Conservation (phyloP, 228 moss, liverwort and hornwort genomes). For the Sphagnum magellanicum region DNA sequence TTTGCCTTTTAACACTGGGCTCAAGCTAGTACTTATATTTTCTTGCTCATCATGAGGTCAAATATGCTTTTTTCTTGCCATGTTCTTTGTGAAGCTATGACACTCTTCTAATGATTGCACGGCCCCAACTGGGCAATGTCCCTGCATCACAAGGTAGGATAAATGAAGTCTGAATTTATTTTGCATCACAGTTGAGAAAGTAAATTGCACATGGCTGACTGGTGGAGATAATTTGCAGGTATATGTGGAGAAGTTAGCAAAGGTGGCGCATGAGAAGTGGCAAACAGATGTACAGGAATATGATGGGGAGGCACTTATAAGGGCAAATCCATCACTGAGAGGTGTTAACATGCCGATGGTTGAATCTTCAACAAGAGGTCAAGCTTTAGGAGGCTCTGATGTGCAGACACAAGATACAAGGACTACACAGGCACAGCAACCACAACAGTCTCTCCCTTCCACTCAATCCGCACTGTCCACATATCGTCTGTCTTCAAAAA, state of each 20-base stretch:
- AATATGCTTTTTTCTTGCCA: no score
- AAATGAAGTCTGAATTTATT: no score
- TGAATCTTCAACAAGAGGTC: constrained; percentile 27
- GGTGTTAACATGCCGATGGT: constrained; percentile 34
- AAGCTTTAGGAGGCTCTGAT: neutral
- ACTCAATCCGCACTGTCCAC: no score
- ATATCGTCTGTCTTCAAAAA: neutral
- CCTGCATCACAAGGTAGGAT: no score
- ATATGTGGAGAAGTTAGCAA: constrained; percentile 86
- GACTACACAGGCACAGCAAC: neutral
- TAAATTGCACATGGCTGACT: no score
- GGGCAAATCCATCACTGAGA: constrained; percentile 28
- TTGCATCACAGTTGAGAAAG: no score
- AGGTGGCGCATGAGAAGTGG: constrained; percentile 88
- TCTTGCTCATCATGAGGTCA: no score
- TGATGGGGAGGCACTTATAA: constrained; percentile 85
- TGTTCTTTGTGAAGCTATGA: no score
- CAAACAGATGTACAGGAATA: constrained; percentile 83
- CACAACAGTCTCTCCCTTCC: neutral
- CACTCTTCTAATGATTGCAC: no score
- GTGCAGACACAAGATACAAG: neutral
- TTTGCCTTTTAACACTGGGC: neutral
- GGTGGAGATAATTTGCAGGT: constrained; percentile 22
- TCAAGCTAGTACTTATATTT: no score
- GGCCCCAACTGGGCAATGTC: no score